Evolutionary conservation across 169 alveolate genomes (phyloP), one percentile per base, ranked within the genome.

Genomic region (Cryptosporidium meleagridis): DNA sequence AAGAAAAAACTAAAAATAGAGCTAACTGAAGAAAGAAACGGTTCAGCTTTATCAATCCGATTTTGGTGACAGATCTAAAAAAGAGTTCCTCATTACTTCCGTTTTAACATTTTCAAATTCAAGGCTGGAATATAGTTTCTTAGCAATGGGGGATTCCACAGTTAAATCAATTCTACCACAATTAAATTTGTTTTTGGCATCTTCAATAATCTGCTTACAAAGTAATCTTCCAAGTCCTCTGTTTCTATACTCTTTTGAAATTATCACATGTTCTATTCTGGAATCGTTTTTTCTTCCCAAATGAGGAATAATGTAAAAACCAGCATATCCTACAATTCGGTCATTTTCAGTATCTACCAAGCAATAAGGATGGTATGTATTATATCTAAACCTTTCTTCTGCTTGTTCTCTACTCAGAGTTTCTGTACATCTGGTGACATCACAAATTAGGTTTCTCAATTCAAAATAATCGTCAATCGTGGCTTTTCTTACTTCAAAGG

Each of bases 111-210:
- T 31, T 41, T 80, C 89, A 41, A 80, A 80, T n/a, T 73, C 89
- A 23, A 80, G 68, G 41, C 75, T 67, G 3, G 75, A 44, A 45
- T 80, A 80, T 18, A 80, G 37, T 26, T 44, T 65, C 33, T 59
- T 80, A 16, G 89, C 89, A 61, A 65, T 80, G 3, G 67, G 69
- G 10, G 67, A 62, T 41, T 80, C 89, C 52, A 80, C 89, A 6
- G 89, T 80, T 31, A 80, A 41, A 23, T 80, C 89, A 29, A 80
- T 62, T 62, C 89, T 39, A 21, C 89, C 75, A 65, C 89, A 80
- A 14, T 80, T 31, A 65, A 62, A 80, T 52, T 59, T 80, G 21
- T 65, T 80, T 39, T 80, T 80, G 3, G 89, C 89, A 41, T 80
- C 89, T 1, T 80, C 75, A 62, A 80, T 65, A 62, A 80, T 80